Evolutionary conservation across 1,284 basidiomycete genomes (phyloP).

Genomic region (Heterobasidion irregulare): DNA sequence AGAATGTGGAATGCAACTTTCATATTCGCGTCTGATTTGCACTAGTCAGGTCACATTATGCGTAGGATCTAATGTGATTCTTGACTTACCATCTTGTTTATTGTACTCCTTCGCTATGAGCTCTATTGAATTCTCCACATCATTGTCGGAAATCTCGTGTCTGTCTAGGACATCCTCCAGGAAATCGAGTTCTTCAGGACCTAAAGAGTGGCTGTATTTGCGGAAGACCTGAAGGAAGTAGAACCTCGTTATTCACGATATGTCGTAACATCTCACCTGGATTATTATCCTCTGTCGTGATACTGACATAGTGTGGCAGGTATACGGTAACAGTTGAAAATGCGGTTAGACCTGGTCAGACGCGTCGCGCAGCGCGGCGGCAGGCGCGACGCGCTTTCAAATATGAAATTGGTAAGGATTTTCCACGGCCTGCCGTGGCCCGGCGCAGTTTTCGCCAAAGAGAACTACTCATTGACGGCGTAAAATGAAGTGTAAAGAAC

Average conservation of each 20-base stretch:
- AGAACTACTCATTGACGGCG: no score
- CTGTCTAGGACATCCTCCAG: constrained; percentile 60
- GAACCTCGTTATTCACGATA: not conserved
- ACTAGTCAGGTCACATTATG: not conserved
- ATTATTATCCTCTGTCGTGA: not conserved
- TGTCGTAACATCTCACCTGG: not conserved
- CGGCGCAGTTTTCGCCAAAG: no score
- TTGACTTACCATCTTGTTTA: constrained; percentile 76
- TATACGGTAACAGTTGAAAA: not conserved
- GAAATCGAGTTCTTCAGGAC: constrained; percentile 64
- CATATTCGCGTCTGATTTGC: constrained; percentile 59
- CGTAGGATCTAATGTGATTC: constrained; percentile 7
- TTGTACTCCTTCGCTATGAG: constrained; percentile 85
- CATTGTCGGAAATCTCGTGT: constrained; percentile 62
- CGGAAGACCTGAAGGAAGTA: constrained; percentile 52
- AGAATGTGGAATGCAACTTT: constrained; percentile 71
- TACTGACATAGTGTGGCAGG: not conserved
- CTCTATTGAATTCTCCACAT: constrained; percentile 75
- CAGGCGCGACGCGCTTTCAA: no score
- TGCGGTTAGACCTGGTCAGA: no score
- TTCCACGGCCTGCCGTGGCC: no score
- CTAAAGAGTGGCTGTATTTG: constrained; percentile 78
- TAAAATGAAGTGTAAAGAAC: no score
- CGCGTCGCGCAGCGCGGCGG: no score
- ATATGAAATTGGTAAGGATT: no score